These are phyloP conservation scores for Choiromyces venosus DNA, from an alignment of 495 filamentous ascomycete species.

Conservation along the genomic window DNA sequence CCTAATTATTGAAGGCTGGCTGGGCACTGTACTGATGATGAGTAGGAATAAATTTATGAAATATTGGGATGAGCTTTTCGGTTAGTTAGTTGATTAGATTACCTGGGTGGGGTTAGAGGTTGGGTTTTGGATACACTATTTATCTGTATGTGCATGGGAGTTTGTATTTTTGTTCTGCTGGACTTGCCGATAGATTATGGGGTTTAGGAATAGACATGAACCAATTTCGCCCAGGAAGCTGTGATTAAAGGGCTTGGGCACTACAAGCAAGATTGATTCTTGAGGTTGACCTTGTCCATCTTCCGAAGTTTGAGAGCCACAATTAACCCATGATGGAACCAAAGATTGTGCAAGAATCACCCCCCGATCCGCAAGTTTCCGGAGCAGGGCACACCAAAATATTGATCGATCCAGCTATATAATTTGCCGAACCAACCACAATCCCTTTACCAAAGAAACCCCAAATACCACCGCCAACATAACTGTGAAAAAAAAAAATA, in stretches of 20 bases:
- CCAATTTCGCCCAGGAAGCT: not conserved
- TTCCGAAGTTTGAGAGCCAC: not conserved
- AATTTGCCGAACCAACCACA: too few species aligned
- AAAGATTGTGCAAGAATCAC: not conserved
- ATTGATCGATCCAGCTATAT: too few species aligned
- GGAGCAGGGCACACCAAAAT: too few species aligned
- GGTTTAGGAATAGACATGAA: not conserved
- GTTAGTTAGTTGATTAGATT: not conserved
- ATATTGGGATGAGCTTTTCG: conserved; percentile 28
- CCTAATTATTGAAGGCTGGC: not conserved
- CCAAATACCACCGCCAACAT: too few species aligned
- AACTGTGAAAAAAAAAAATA: too few species aligned
- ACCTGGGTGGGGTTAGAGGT: not conserved
- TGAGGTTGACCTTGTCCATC: not conserved
- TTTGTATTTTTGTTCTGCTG: not conserved
- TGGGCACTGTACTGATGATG: conserved; percentile 11
- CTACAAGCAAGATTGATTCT: not conserved
- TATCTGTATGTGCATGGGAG: not conserved
- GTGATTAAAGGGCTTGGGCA: not conserved
- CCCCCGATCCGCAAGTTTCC: too few species aligned
- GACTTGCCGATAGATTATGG: not conserved
- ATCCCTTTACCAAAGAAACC: too few species aligned
- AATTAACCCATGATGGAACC: not conserved
- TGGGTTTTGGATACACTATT: not conserved
- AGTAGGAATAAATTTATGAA: conserved; percentile 27